Base-by-base conservation (phyloP, 495 filamentous ascomycete species). In the Aspergillus diversus region DNA sequence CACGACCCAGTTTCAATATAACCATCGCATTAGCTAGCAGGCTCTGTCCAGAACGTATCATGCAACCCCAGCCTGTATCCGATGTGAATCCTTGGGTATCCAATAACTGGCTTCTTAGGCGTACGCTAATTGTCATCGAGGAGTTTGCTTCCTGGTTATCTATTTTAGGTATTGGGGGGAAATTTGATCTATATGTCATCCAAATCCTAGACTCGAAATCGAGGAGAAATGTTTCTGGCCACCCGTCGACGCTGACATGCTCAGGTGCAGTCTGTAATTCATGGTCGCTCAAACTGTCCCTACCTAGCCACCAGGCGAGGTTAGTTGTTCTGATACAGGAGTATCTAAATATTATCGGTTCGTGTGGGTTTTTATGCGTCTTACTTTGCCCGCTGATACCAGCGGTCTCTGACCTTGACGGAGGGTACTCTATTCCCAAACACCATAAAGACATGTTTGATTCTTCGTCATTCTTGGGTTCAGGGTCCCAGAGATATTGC, bases 1-100 rank as follows among this genome's bases (percentile, higher is more conserved):
- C 90, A 83, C 95, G 87, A 5, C 95, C 95, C 34, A 97, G 78
- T 52, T 80, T 80, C 42, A 93, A 75, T 27, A 89, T 83, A 11
- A 83, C 71, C 58, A 98, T 77, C 5, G 94, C 83, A 72, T 98
- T 98, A 39, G 93, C 95, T 35, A 99, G 79, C 15, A 99, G 80
- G 67, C 92, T 91, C 77, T 99, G 96, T 11, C 95, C 96, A 0
- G 94, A 97, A 67, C 96, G 83, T 66, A 99, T 98, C 96, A 99
- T 99, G 70, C 96, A 99, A 1, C 96, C 96, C 93, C 96, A 99
- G 37, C 95, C 95, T 0, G 91, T 92, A 75, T 99, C 96, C 3
- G 91, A 94, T 21, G 92, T 89, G 77, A 99, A 99, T 17, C 92
- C 93, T 31, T 81, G 81, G 33, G 91, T 83, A 58, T 95, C 92